Evolutionary conservation across 1,139 yeast genomes (phyloP), one percentile per base, ranked within the genome.

Genomic region (Groenewaldozyma sp.): DNA sequence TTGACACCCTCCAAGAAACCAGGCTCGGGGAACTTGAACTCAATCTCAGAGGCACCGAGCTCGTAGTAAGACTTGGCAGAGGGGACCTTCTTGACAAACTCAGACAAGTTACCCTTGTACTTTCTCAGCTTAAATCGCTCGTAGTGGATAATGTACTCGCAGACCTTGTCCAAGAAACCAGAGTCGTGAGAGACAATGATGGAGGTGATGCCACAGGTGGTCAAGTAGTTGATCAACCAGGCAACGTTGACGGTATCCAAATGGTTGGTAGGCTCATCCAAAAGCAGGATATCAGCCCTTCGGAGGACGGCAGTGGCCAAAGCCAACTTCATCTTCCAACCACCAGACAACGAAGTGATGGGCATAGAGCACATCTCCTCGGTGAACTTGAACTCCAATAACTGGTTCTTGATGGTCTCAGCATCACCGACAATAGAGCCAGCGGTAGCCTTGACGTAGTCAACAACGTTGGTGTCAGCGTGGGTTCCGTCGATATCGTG

Each of bases 1-100:
- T 91, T 91, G 63, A 91, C 97, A 82, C 98, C 98, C 77, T 91
- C 97, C 67, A 91, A 81, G 94, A 82, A 88, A 82, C 98, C 98
- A 69, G 98, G 98, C 72, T 82, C 96, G 67, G 98, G 98, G 96
- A 91, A 91, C 56, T 63, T 68, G 81, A 91, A 91, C 71, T 87
- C 94, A 62, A 86, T 71, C 63, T 86, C 96, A 54, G 97, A 88
- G 62, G 96, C 96, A 64, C 95, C 95, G 63, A 91, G 79, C 73
- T 91, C 97, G 75, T 87, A 87, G 82, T 91, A 91, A 59, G 97
- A 81, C 74, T 87, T 82, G 68, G 97, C 98, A 63, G 95, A 78
- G 71, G 98, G 98, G 64, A 94, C 94, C 76, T 83, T 83, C 83
- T 84, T 83, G 67, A 91, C 96, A 69, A 91, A 88, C 72, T 87